Evolutionary conservation across 768 basidiomycete species (phyloP).

Genomic region (Auricularia sp.): DNA sequence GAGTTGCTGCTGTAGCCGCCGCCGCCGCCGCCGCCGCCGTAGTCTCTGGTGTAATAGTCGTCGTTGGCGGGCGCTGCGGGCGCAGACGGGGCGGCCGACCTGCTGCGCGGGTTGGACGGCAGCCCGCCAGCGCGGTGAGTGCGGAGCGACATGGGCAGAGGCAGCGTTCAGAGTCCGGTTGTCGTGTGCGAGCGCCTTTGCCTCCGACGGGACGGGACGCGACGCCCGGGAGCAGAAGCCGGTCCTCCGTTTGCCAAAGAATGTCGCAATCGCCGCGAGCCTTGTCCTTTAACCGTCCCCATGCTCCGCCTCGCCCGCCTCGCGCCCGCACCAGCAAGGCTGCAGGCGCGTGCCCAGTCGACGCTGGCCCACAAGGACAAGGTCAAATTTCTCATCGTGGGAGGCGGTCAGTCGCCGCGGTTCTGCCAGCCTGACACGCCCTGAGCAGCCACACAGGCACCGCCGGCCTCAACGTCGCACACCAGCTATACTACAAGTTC

Average conservation of each 20-base stretch:
- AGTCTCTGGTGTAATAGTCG: background rate
- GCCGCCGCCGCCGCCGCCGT: background rate
- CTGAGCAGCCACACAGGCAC: constrained; percentile 40
- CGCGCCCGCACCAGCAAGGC: background rate
- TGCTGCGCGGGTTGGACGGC: background rate
- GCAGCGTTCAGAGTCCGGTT: too few relatives aligned
- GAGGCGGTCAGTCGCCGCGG: constrained; percentile 48
- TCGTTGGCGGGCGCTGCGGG: background rate
- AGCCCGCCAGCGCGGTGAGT: background rate
- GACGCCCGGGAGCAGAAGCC: constrained; percentile 1
- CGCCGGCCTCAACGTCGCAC: constrained; percentile 72
- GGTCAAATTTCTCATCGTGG: constrained; percentile 78
- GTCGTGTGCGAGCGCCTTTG: background rate
- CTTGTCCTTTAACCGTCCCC: background rate
- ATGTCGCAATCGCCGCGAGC: background rate
- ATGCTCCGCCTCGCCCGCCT: constrained; percentile 1
- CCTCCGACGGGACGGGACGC: background rate
- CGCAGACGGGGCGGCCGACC: background rate
- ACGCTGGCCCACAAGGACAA: constrained; percentile 30
- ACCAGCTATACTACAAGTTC: constrained; percentile 80
- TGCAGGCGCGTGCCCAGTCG: background rate
- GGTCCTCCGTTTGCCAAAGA: background rate
- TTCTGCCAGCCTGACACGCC: background rate
- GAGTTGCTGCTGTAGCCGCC: background rate
- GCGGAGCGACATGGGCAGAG: background rate